Evolutionary conservation across 345 rosid genomes (phyloP), one percentile per base, ranked within the genome.

Genomic region (Aurinia saxatilis): DNA sequence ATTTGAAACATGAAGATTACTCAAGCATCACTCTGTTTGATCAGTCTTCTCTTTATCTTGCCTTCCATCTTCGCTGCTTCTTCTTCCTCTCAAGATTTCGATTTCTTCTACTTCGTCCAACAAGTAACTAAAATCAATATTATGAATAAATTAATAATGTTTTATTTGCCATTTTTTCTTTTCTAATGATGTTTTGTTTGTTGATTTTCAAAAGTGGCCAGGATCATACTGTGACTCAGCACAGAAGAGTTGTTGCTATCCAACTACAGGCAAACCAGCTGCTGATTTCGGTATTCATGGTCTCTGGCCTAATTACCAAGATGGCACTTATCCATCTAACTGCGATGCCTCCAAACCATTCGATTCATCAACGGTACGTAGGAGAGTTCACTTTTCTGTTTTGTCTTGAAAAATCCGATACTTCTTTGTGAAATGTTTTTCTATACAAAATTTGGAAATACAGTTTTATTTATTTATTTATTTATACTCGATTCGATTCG

Each of bases 81-180:
- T 10, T 73, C 70, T 42, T 81, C 69, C n/a, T 61, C 98, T 5
- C 63, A 80, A 69, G 83, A 79, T 51, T 92, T 89, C 29, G 97
- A 92, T 81, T 92, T 92, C 86, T 89, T 92, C 87, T 92, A 92
- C 84, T 82, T 92, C 30, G 97, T 92, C 63, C 95, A 81, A 73
- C 96, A 92, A 80, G 98, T 83, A 59, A 69, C 0, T 29, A 47
- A 41, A 50, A 41, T 39, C 47, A 3, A 35, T 35, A 60, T 14
- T 51, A 21, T 60, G 45, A 13, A 19, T 40, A 6, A 15, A 50
- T 7, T 3, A 49, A 16, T 0, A 27, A 44, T 33, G 41, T 29
- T n/a, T n/a, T 1, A 21, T 21, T 21, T 30, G 8, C 42, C 33
- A n/a, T 21, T 3, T 29, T 9, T 35, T 37, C 3, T 2, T 14